Percentiles rank a stretch among this genome's conserved stretches.
phyloP scores from a whole-genome alignment of 2,329 filamentous ascomycete species.

The Rutstroemia sp. region DNA sequence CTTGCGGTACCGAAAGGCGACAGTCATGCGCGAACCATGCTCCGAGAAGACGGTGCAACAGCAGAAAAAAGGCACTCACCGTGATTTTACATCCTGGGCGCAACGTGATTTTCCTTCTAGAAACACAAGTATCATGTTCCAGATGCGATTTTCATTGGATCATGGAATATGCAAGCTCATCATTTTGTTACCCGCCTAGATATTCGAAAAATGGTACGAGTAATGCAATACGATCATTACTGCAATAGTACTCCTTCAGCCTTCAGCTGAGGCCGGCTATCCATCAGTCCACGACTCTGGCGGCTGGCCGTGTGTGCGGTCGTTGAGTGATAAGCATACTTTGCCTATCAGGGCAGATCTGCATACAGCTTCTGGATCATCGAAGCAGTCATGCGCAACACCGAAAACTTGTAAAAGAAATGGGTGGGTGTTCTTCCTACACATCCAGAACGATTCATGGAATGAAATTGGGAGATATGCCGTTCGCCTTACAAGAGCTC shows the following conservation, averaged over 20 bases:
- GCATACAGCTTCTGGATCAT: conserved; percentile 6
- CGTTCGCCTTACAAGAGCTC: not conserved
- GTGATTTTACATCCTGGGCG: not conserved
- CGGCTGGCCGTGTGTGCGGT: not conserved
- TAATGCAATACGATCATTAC: not conserved
- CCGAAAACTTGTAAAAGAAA: not conserved
- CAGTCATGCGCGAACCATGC: not conserved
- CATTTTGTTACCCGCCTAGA: not conserved
- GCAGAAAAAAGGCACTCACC: not conserved
- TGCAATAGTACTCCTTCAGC: not conserved
- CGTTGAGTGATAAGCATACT: not conserved
- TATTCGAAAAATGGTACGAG: not conserved
- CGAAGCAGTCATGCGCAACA: conserved; percentile 7
- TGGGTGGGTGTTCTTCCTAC: not conserved
- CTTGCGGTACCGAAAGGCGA: not conserved
- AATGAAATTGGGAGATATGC: not conserved
- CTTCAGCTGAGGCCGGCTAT: conserved; percentile 4
- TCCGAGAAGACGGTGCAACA: not conserved
- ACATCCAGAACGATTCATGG: not conserved
- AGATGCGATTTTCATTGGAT: not conserved
- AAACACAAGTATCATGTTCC: not conserved
- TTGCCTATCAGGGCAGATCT: not conserved
- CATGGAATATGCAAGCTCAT: not conserved
- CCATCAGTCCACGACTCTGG: not conserved
- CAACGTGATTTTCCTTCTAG: not conserved